Percentiles rank a stretch among this genome's conserved stretches.
phyloP scores from a whole-genome alignment of 1,284 basidiomycete species.

The Ustilago tritici region DNA sequence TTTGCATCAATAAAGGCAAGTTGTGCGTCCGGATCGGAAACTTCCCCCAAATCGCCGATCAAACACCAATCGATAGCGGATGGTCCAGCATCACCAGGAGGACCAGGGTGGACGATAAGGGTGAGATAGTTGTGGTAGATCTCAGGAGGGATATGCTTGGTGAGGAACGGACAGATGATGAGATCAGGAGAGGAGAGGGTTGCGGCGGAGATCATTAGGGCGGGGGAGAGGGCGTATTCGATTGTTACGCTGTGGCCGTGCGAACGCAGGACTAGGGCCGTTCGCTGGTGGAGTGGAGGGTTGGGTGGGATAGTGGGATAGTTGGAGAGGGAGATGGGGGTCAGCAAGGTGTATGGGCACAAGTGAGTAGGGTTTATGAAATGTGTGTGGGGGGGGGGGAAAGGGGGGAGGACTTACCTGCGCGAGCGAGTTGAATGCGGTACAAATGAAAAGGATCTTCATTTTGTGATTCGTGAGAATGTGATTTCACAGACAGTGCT shows the following conservation, averaged over 20 bases:
- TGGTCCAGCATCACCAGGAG: conserved; percentile 72
- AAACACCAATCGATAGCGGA: conserved; percentile 72
- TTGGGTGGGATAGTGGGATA: neutral
- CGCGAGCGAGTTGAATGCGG: conserved; percentile 71
- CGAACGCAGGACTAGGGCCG: conserved; percentile 68
- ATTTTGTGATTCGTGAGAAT: conserved; percentile 15
- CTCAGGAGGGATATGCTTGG: conserved; percentile 70
- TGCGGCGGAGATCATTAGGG: conserved; percentile 70
- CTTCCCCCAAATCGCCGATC: conserved; percentile 71
- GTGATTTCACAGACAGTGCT: neutral
- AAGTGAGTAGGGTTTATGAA: too few relatives aligned
- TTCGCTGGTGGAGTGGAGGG: conserved; percentile 27
- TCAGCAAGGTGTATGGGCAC: neutral
- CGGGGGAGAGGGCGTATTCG: conserved; percentile 70
- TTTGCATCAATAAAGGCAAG: conserved; percentile 64
- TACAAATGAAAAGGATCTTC: conserved; percentile 71
- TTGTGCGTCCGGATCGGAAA: conserved; percentile 64
- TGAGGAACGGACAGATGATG: conserved; percentile 72
- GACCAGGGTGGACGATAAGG: conserved; percentile 72
- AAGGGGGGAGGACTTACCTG: conserved; percentile 22
- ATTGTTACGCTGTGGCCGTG: conserved; percentile 70
- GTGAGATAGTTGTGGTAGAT: conserved; percentile 71
- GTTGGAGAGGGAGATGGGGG: neutral
- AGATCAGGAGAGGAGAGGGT: conserved; percentile 70
- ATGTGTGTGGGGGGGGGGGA: neutral